These are phyloP conservation scores for Knoxia roxburghii DNA, from an alignment of 257 asterid species.

Conservation along the genomic window DNA sequence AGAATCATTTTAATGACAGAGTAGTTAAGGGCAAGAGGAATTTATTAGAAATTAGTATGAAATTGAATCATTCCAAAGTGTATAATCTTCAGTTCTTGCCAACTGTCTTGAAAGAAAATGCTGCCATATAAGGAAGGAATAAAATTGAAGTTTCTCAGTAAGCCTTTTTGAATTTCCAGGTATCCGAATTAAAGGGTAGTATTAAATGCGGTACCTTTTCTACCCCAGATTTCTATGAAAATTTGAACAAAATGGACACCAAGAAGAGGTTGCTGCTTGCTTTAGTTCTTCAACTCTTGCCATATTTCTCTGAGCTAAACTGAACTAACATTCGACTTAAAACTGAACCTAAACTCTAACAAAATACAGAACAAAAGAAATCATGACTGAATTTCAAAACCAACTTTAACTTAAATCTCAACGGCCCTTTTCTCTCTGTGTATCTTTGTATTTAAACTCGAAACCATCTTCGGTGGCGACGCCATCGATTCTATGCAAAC, in stretches of 20 bases:
- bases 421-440: not conserved
- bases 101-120: not conserved
- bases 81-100: not conserved
- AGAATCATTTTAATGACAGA: too few relatives aligned
- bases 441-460: not conserved
- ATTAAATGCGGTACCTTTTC: too few relatives aligned
- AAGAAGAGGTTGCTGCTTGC: too few relatives aligned
- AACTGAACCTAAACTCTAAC: conserved; percentile 13
- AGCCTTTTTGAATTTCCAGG: not conserved
- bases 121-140: not conserved
- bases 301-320: too few relatives aligned
- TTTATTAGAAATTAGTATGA: too few relatives aligned
- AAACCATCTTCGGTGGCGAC: not conserved
- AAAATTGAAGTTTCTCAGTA: not conserved
- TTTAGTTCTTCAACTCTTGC: too few relatives aligned
- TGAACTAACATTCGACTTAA: not conserved
- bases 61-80: too few relatives aligned
- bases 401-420: conserved; percentile 12
- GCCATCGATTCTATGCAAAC: too few relatives aligned
- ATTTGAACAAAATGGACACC: too few relatives aligned
- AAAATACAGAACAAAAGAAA: not conserved
- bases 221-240: too few relatives aligned
- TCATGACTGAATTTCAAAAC: not conserved
- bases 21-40: too few relatives aligned
- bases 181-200: not conserved